These are phyloP conservation scores for Aspergillus fumigatiaffinis DNA, from an alignment of 2,329 filamentous ascomycete genomes.

Conservation along the genomic window DNA sequence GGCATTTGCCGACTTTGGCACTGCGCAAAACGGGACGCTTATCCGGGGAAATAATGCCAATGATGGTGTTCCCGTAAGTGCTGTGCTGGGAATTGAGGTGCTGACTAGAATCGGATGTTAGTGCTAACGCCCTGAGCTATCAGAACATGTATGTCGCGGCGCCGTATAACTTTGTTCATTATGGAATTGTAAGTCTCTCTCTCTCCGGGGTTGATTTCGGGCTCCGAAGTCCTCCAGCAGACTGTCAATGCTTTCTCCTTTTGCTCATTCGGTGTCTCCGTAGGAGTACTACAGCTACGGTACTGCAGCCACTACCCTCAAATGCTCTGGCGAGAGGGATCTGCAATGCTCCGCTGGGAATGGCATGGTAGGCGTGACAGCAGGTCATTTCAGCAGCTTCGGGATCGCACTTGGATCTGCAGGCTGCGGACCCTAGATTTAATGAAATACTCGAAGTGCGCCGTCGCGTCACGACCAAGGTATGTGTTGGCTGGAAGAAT, in stretches of 20 bases:
- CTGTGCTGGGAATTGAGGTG: not conserved
- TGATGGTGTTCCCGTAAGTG: constrained; percentile 27
- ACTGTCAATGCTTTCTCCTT: not conserved
- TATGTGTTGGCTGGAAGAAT: not conserved
- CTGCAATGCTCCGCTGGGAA: constrained; percentile 26
- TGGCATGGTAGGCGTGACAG: constrained; percentile 19
- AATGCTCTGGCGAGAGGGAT: constrained; percentile 24
- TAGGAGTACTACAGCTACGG: constrained; percentile 29
- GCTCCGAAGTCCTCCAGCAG: not conserved
- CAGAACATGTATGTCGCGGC: constrained; percentile 24
- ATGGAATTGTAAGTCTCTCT: constrained; percentile 21
- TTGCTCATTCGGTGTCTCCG: not conserved
- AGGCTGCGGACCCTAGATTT: constrained; percentile 12
- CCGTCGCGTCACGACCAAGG: not conserved
- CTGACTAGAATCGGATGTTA: not conserved
- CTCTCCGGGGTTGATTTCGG: not conserved
- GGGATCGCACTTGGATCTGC: constrained; percentile 17
- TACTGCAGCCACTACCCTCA: constrained; percentile 7
- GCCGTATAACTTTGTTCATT: constrained; percentile 23
- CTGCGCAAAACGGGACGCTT: constrained; percentile 20
- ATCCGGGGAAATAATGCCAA: constrained; percentile 24
- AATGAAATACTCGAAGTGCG: not conserved
- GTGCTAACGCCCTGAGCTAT: not conserved
- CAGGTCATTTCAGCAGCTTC: constrained; percentile 23
- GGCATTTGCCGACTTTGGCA: constrained; percentile 22